These are phyloP conservation scores for Phaffia tasmanica DNA, from an alignment of 768 basidiomycete genomes.

Conservation along the genomic window DNA sequence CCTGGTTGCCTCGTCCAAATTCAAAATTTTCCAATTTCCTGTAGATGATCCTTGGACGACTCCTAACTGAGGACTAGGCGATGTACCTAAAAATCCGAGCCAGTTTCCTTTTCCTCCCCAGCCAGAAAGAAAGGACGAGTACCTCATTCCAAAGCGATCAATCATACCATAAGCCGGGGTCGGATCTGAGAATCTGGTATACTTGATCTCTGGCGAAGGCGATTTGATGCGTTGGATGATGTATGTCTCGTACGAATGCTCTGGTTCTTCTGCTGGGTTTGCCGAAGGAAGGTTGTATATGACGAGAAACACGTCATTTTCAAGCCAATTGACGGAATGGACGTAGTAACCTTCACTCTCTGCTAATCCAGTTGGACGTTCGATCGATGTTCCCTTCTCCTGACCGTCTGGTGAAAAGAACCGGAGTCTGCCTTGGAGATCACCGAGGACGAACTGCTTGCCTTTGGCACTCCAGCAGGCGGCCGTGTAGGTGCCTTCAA, in stretches of 20 bases:
- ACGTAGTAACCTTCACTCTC: conserved; percentile 9
- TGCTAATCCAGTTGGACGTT: conserved; percentile 30
- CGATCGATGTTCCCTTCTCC: conserved; percentile 34
- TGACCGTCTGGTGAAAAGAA: conserved; percentile 40
- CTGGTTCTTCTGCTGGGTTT: conserved; percentile 27
- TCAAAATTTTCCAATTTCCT: conserved; percentile 33
- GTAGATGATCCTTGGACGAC: conserved; percentile 28
- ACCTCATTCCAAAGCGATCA: conserved; percentile 30
- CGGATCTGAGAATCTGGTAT: conserved; percentile 36
- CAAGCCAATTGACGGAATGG: conserved; percentile 39
- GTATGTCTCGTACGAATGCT: conserved; percentile 37
- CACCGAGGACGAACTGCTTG: conserved; percentile 40
- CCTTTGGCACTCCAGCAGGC: conserved; percentile 42
- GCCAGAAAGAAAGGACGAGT: conserved; percentile 31
- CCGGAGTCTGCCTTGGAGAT: conserved; percentile 31
- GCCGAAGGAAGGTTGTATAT: conserved; percentile 31
- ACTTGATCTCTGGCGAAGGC: conserved; percentile 27
- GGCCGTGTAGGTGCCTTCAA: conserved; percentile 14
- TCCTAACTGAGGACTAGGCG: conserved; percentile 37
- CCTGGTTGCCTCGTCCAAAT: conserved; percentile 37
- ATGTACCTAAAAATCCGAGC: conserved; percentile 35
- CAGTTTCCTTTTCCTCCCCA: conserved; percentile 38
- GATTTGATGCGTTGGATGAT: conserved; percentile 31
- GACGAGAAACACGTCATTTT: conserved; percentile 41
- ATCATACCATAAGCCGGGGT: conserved; percentile 36